Evolutionary conservation across 2,329 filamentous ascomycete species (phyloP), one percentile per base, ranked within the genome.

Genomic region (Fusarium torreyae): DNA sequence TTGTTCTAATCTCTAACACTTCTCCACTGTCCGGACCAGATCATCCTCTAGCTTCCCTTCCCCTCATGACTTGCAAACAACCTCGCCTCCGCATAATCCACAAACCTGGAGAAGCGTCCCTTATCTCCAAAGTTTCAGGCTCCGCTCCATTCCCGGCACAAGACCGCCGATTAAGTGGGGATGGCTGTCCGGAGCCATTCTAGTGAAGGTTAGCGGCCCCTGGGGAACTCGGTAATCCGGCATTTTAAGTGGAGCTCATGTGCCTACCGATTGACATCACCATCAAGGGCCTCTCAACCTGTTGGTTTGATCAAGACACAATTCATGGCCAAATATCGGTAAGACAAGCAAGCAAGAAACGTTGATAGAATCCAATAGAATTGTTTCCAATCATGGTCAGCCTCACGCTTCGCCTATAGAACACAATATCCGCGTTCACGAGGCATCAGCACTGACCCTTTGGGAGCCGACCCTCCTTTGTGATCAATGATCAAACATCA

Each of bases 181-280:
- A 33, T 22, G 3, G 1, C 8, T 20, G 61, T 33, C 61, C 54
- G 57, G 52, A 31, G 7, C 59, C 36, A 69, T 61, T 28, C 71
- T 55, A 31, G 31, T 70, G 62, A 15, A 13, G 48, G 70, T 39
- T 45, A 56, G 46, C 31, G 7, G 31, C 42, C 7, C 15, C 33
- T 63, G 62, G 51, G 39, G 33, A 11, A 24, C 46, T 70, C 71
- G 71, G 71, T 69, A 70, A 74, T 69, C 39, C 71, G 71, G 71
- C 71, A 73, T 68, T 63, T 49, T n/a, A 33, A 24, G 58, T 59
- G 64, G 60, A 42, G 28, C 46, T 18, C 17, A 11, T 49, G 20
- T 45, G 58, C 24, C 44, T 70, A 44, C 26, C 1, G 7, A 53
- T 64, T 62, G 63, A 59, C 70, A 71, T 72, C 63, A 63, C 59